A percentile compares a stretch with the other conserved stretches of the same genome.
phyloP scores from a whole-genome alignment of 2,329 filamentous ascomycete species.

The Penicillium sp. region DNA sequence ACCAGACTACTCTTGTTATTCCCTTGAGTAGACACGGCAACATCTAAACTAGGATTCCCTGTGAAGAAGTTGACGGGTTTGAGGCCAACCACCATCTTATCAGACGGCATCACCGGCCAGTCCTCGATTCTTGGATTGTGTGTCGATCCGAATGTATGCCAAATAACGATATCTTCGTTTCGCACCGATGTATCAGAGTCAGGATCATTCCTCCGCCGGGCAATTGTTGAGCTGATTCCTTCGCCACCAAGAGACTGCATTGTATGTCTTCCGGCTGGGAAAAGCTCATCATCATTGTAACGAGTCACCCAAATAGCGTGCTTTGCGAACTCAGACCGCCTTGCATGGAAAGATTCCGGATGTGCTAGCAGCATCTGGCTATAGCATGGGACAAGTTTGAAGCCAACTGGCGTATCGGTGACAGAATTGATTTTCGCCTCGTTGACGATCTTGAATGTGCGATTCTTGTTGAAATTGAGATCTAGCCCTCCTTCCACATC shows the following conservation, averaged over 20 bases:
- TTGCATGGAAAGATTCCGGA: conserved; percentile 45
- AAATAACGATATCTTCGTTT: conserved; percentile 37
- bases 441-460: conserved; percentile 58
- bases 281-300: conserved; percentile 50
- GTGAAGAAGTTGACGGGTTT: conserved; percentile 25
- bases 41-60: conserved; percentile 22
- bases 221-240: conserved; percentile 22
- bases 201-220: conserved; percentile 22
- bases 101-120: conserved; percentile 39
- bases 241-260: conserved; percentile 42
- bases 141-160: conserved; percentile 41
- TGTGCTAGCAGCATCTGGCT: conserved; percentile 57
- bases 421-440: conserved; percentile 48
- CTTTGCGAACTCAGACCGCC: conserved; percentile 50
- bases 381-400: conserved; percentile 51
- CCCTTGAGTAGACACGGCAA: conserved; percentile 20
- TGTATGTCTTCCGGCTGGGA: conserved; percentile 49
- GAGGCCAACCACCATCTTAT: conserved; percentile 24
- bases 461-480: conserved; percentile 35
- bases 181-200: conserved; percentile 19
- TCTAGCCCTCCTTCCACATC: conserved; percentile 46
- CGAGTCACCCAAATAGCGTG: conserved; percentile 53
- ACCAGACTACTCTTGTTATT: conserved; percentile 9
- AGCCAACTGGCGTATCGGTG: conserved; percentile 51
- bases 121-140: conserved; percentile 43